These are phyloP conservation scores for Neurospora pannonica DNA, from an alignment of 495 filamentous ascomycete species.

Conservation along the genomic window DNA sequence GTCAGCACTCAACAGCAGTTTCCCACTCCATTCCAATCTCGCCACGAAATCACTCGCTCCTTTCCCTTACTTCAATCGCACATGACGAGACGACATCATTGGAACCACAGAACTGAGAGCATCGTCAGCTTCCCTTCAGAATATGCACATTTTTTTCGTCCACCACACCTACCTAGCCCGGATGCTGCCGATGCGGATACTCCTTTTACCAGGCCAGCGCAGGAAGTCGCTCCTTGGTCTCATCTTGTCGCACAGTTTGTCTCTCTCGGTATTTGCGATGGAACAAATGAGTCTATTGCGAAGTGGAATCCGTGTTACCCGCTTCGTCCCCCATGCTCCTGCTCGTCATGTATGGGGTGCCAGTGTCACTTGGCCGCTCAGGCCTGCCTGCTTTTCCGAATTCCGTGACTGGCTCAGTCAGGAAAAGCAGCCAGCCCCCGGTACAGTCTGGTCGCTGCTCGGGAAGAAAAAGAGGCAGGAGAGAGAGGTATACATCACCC, in stretches of 20 bases:
- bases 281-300: background rate
- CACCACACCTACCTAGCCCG: background rate
- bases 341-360: background rate
- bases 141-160: background rate
- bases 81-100: background rate
- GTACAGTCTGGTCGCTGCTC: background rate
- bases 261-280: background rate
- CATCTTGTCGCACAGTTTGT: background rate
- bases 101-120: background rate
- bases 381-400: background rate
- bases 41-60: background rate
- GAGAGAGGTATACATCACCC: background rate
- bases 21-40: background rate
- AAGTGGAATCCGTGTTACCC: background rate
- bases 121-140: background rate
- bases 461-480: background rate
- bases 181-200: background rate
- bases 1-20: background rate
- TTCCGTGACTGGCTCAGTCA: background rate
- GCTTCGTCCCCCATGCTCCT: background rate
- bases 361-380: background rate
- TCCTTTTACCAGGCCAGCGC: background rate
- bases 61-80: background rate
- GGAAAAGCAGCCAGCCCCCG: background rate
- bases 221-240: background rate